These are phyloP conservation scores for Coemansia sp. DNA, from an alignment of 192 early-diverging fungal species.

Conservation along the genomic window DNA sequence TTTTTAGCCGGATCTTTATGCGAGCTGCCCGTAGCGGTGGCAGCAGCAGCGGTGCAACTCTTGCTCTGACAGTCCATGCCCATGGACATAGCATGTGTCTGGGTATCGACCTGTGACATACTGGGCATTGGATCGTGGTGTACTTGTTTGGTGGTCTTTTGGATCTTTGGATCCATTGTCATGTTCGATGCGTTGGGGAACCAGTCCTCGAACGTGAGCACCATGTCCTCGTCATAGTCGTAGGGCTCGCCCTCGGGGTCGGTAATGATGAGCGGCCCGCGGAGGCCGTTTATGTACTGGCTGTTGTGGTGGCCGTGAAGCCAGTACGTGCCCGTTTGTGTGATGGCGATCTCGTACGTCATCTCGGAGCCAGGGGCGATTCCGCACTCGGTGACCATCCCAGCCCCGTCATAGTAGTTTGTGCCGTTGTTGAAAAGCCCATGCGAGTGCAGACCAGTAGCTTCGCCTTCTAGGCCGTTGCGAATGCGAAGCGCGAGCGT, in stretches of 20 bases:
- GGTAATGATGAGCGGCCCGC: slow-evolving; percentile 69
- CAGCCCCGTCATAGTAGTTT: slow-evolving; percentile 69
- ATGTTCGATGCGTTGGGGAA: slow-evolving; percentile 51
- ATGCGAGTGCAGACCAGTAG: slow-evolving; percentile 72
- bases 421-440: slow-evolving; percentile 79
- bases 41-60: not conserved
- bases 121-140: not conserved
- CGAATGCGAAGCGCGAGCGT: slow-evolving; percentile 36
- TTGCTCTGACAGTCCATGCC: not conserved
- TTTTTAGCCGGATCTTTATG: slow-evolving; percentile 10
- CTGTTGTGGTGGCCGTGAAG: slow-evolving; percentile 68
- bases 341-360: slow-evolving; percentile 69
- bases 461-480: slow-evolving; percentile 58
- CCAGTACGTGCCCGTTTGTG: slow-evolving; percentile 85
- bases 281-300: slow-evolving; percentile 83
- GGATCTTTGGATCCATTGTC: not conserved
- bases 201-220: slow-evolving; percentile 72
- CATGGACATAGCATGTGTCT: not conserved
- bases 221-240: slow-evolving; percentile 70
- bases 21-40: not conserved
- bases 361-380: slow-evolving; percentile 64
- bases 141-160: not conserved
- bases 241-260: slow-evolving; percentile 59
- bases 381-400: slow-evolving; percentile 72
- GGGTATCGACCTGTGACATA: not conserved